Evolutionary conservation across 306 rosid genomes (phyloP).

Genomic region (Vigna unguiculata): DNA sequence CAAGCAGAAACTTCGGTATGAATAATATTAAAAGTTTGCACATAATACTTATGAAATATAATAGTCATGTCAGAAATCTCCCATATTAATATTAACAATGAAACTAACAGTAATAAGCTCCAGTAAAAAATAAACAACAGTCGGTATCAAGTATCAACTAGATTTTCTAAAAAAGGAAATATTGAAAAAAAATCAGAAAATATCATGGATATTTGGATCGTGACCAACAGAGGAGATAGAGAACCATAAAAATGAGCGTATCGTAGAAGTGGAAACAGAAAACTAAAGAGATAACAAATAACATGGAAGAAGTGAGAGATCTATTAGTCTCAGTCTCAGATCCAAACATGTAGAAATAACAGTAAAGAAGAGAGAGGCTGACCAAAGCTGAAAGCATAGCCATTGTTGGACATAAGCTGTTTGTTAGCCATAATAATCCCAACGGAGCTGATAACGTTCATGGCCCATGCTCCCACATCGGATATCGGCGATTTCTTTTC

Average conservation of each 20-base stretch:
- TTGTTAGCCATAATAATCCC: constrained; percentile 94
- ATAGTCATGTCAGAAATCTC: not conserved
- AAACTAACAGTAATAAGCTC: not conserved
- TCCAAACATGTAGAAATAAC: constrained; percentile 7
- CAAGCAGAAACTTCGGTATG: not conserved
- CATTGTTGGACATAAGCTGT: constrained; percentile 83
- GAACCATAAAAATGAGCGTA: constrained; percentile 6
- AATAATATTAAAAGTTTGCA: not conserved
- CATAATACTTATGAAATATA: not conserved
- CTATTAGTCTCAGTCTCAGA: constrained; percentile 26
- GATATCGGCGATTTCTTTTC: constrained; percentile 81
- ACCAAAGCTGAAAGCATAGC: constrained; percentile 85
- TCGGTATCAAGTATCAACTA: not conserved
- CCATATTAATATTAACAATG: not conserved
- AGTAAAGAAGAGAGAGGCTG: constrained; percentile 27
- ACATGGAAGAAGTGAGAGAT: constrained; percentile 39
- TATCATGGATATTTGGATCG: constrained; percentile 14
- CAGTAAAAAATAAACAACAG: not conserved
- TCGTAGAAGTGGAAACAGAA: constrained; percentile 2
- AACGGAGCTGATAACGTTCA: constrained; percentile 89
- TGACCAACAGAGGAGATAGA: constrained; percentile 22
- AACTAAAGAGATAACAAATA: constrained; percentile 2
- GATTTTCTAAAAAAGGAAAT: not conserved
- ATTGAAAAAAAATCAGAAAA: not conserved
- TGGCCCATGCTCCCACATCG: constrained; percentile 89